Base-by-base conservation (phyloP, 108 stramenopile species). In the Fragilariopsis cylindrus region DNA sequence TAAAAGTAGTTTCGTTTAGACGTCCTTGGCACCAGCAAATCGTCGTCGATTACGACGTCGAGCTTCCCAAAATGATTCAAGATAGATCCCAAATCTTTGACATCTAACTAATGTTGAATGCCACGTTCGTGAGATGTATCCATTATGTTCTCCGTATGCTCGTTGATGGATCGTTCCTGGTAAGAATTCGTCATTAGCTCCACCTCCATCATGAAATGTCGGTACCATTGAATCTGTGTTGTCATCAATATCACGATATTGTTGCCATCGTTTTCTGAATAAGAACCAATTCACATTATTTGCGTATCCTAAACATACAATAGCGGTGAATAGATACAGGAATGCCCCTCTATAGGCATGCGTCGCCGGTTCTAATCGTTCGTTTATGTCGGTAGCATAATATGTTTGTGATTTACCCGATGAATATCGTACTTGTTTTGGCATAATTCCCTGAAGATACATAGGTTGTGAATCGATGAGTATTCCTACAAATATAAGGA, bases 381-480 rank as follows among this genome's bases (percentile, higher is more conserved):
- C 73, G 39, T 47, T 19, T 56, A 50, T 64, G 43, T 45, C 40
- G 4, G 71, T 19, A 16, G 54, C 74, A 54, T 80, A 80, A 65
- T 56, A 80, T 18, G 53, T 50, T 71, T 75, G 68, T 9, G 43
- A 7, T 48, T 54, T 72, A 13, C 74, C 65, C 45, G 60, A 49
- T 47, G 72, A 48, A 19, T 74, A 49, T 53, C 69, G 74, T 8
- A 67, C 13, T 12, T 77, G 72, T 46, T 73, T 70, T 11, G 72
- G 66, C 19, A 84, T 16, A 12, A 68, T 49, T 43, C 84, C 84
- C 57, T 68, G 71, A 7, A 84, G 39, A 70, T 73, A 80, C 30
- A 84, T 53, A 4, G 84, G 79, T 69, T 84, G 84, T 43, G 73
- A 66, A 76, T 84, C 84, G 39, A 79, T 63, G 43, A 84, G 65